These are phyloP conservation scores for Coemansia sp. DNA, from an alignment of 192 early-diverging fungal species.

Conservation along the genomic window DNA sequence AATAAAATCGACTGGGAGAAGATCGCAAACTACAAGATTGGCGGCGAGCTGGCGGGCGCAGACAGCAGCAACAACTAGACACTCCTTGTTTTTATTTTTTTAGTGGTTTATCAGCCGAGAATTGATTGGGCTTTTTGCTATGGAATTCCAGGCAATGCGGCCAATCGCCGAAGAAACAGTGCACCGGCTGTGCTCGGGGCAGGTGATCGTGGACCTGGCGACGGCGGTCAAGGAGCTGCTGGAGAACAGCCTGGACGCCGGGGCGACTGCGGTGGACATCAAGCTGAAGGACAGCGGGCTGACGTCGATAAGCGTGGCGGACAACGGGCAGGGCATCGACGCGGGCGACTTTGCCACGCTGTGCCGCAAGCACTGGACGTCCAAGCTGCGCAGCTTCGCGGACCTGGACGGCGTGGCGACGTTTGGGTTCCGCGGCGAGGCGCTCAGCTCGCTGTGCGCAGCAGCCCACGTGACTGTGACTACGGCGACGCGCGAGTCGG, in stretches of 20 bases:
- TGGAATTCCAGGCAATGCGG: slow-evolving; percentile 12
- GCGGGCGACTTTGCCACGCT: slow-evolving; percentile 64
- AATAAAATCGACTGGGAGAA: slow-evolving; percentile 96
- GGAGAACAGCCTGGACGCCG: slow-evolving; percentile 93
- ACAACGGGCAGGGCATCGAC: slow-evolving; percentile 88
- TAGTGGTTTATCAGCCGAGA: too few species aligned
- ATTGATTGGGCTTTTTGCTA: background rate
- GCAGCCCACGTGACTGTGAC: slow-evolving; percentile 60
- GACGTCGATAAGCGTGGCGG: slow-evolving; percentile 73
- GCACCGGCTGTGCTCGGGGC: slow-evolving; percentile 85
- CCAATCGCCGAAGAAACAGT: slow-evolving; percentile 56
- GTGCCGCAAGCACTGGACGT: slow-evolving; percentile 90
- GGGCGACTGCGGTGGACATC: slow-evolving; percentile 82
- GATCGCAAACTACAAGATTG: slow-evolving; percentile 53
- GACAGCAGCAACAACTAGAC: slow-evolving; percentile 13
- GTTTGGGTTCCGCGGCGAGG: slow-evolving; percentile 96
- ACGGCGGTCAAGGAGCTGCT: slow-evolving; percentile 92
- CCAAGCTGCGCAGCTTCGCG: slow-evolving; percentile 78
- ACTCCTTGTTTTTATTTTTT: background rate
- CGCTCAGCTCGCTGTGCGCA: slow-evolving; percentile 87
- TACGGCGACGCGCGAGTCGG: slow-evolving; percentile 65
- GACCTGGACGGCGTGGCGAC: slow-evolving; percentile 76
- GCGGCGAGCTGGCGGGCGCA: slow-evolving; percentile 38
- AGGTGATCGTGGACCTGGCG: slow-evolving; percentile 84
- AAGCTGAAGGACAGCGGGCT: slow-evolving; percentile 80